These are phyloP conservation scores for Apiosordaria backusii DNA, from an alignment of 495 filamentous ascomycete species.

Conservation along the genomic window DNA sequence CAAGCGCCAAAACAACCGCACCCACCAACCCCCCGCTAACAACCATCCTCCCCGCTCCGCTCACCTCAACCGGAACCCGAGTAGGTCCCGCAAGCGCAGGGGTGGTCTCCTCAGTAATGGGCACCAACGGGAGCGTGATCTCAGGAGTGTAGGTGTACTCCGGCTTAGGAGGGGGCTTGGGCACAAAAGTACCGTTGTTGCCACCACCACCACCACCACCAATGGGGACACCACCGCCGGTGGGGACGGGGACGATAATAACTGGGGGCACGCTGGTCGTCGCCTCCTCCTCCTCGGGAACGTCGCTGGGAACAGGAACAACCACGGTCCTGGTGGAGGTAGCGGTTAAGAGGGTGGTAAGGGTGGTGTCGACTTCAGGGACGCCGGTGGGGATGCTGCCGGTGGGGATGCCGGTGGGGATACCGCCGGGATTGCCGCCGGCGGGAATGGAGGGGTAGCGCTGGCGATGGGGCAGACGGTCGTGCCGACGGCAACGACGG, in stretches of 20 bases:
- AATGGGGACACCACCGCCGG: not conserved
- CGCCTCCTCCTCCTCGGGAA: not conserved
- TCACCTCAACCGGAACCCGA: not conserved
- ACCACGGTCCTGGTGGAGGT: conserved; percentile 10
- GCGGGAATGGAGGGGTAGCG: conserved; percentile 34
- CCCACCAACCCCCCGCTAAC: not conserved
- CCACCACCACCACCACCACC: not conserved
- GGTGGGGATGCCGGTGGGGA: conserved; percentile 28
- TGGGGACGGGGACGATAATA: conserved; percentile 3
- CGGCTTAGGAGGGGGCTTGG: not conserved
- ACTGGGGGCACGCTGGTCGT: conserved; percentile 9
- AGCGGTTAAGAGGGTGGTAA: conserved; percentile 6
- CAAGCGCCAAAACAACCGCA: conserved; percentile 4
- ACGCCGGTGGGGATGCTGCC: not conserved
- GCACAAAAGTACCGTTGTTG: not conserved
- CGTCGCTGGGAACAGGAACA: not conserved
- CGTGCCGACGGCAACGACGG: conserved; percentile 56
- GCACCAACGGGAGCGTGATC: not conserved
- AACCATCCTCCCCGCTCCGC: conserved; percentile 7
- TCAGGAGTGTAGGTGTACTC: not conserved
- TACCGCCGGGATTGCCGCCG: conserved; percentile 13
- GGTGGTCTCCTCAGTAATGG: not conserved
- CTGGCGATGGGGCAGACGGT: conserved; percentile 55
- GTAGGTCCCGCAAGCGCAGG: not conserved
- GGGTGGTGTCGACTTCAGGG: conserved; percentile 6